Evolutionary conservation across 257 asterid species (phyloP), one percentile per base, ranked within the genome.

Genomic region (Craterostigma plantagineum): DNA sequence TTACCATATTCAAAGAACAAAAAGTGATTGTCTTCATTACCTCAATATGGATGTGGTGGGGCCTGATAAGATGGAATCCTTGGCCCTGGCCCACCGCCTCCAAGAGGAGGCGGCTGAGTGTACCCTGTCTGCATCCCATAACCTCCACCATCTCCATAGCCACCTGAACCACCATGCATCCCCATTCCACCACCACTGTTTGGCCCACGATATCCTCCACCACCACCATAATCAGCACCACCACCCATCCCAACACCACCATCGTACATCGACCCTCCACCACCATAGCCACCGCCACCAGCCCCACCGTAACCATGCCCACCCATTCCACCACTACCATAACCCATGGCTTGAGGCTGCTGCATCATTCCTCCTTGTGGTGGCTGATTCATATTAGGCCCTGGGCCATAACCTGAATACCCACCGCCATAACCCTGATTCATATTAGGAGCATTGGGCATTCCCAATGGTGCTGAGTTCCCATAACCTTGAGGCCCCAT

Each of bases 181-280:
- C 30, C 30, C 30, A 23, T 23, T 23, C 30, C 30, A 23, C 30
- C 39, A 9, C 91, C 96, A 55, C 58, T 37, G 49, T 73, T 67
- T 49, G 61, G 61, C n/a, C 79, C 71, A 0, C 79, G 95, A 70
- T 72, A 56, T 51, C 79, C 82, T 30, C 81, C 84, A 5, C 76
- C 75, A 49, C 66, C 42, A n/a, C n/a, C n/a, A n/a, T n/a, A n/a
- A n/a, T n/a, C n/a, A n/a, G n/a, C n/a, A n/a, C n/a, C n/a, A 56
- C 44, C 57, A 16, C 63, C 56, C 65, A 70, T 12, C n/a, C 73
- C 82, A 41, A 71, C 72, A 5, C 63, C 77, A 40, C 63, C 65
- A 62, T 61, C 75, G 30, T 75, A 77, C 38, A 47, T 65, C 0
- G 65, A 45, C 1, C 56, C 60, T 37, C 73, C 70, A 14, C 65